Conservation (phyloP, 2,329 filamentous ascomycete species). For the Fusarium compactum region DNA sequence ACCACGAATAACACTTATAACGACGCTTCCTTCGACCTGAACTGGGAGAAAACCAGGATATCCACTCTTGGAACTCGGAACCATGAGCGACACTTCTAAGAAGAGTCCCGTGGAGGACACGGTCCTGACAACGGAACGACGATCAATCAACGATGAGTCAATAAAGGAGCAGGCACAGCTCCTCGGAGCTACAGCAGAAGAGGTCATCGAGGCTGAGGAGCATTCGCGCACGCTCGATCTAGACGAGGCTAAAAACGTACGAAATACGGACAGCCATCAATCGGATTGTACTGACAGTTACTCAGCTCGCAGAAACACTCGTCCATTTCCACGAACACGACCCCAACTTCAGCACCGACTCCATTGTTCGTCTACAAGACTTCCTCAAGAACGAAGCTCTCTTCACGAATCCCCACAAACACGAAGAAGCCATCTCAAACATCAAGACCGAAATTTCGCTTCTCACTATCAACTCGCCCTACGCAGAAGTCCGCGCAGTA, state of each 20-base stretch:
- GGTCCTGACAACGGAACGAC: not conserved
- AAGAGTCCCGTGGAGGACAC: not conserved
- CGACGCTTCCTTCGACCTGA: not conserved
- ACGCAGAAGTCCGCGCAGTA: constrained; percentile 66
- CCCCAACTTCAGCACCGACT: constrained; percentile 40
- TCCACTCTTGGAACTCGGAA: not conserved
- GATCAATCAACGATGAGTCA: constrained; percentile 12
- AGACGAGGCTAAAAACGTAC: constrained; percentile 22
- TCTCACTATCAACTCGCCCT: constrained; percentile 66
- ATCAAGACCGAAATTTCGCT: constrained; percentile 66
- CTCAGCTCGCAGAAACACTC: constrained; percentile 28
- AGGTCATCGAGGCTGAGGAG: constrained; percentile 36
- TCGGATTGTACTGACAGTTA: not conserved
- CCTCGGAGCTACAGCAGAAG: constrained; percentile 25
- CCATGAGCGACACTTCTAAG: constrained; percentile 13
- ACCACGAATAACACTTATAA: not conserved
- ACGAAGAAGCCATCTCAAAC: constrained; percentile 59
- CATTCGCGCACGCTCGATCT: constrained; percentile 19
- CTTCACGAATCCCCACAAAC: constrained; percentile 53
- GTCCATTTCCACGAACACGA: constrained; percentile 39
- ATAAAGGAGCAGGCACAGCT: constrained; percentile 9
- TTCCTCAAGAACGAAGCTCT: constrained; percentile 44
- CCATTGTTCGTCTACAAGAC: constrained; percentile 22
- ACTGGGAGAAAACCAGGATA: not conserved
- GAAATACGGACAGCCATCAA: accelerated